Conservation (phyloP, 1,284 basidiomycete species). For the Austroboletus niveus region DNA sequence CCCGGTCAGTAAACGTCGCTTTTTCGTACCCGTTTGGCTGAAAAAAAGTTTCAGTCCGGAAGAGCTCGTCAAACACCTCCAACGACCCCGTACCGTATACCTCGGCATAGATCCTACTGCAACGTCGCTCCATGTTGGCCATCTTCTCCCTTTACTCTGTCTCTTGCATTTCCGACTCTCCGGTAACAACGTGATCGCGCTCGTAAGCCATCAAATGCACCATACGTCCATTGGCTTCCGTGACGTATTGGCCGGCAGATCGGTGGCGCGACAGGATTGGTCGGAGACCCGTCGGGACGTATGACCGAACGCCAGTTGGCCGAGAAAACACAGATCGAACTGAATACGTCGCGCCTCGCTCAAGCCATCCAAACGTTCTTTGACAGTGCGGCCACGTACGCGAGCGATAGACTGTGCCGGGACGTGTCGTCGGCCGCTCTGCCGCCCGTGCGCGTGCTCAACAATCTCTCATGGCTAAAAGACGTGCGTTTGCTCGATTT, state of each 20-base stretch:
- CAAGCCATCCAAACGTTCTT: constrained; percentile 75
- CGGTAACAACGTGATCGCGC: constrained; percentile 80
- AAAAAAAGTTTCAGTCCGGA: no score
- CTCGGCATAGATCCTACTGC: constrained; percentile 94
- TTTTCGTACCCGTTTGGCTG: no score
- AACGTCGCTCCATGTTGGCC: constrained; percentile 86
- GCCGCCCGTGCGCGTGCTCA: constrained; percentile 53
- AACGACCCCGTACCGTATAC: constrained; percentile 64
- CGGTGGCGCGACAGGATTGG: constrained; percentile 94
- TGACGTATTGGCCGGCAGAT: constrained; percentile 54
- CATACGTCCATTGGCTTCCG: background rate
- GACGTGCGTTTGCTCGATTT: constrained; percentile 82
- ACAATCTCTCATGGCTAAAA: constrained; percentile 87
- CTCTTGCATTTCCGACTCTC: constrained; percentile 84
- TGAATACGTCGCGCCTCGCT: constrained; percentile 71
- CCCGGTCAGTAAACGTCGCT: no score
- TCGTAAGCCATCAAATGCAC: constrained; percentile 53
- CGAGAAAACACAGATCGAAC: constrained; percentile 53
- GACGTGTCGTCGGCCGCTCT: constrained; percentile 16
- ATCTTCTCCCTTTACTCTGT: constrained; percentile 86
- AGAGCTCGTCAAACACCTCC: constrained; percentile 27
- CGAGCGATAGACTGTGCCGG: constrained; percentile 35
- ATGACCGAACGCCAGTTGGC: constrained; percentile 79
- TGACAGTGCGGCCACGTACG: constrained; percentile 60
- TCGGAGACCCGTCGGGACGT: constrained; percentile 95